Evolutionary conservation across 2,329 filamentous ascomycete genomes (phyloP).

Genomic region (Arthrobotrys iridis): DNA sequence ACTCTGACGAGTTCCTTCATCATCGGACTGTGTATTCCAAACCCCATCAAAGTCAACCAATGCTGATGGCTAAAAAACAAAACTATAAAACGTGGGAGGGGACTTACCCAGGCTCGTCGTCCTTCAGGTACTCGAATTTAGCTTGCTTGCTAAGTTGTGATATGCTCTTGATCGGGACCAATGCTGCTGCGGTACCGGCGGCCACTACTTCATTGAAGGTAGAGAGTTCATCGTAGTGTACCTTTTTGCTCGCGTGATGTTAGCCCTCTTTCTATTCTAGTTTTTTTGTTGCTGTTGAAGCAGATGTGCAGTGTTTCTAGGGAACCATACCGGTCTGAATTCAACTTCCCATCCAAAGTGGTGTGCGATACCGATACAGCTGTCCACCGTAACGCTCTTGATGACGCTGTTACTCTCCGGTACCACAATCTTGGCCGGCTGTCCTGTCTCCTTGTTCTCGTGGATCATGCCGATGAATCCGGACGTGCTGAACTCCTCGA

Average conservation of each 20-base stretch:
- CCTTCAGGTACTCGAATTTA: conserved; percentile 67
- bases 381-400: conserved; percentile 83
- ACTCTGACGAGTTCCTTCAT: conserved; percentile 77
- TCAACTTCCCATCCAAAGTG: conserved; percentile 85
- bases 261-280: too few species aligned
- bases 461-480: conserved; percentile 85
- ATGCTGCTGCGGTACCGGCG: conserved; percentile 86
- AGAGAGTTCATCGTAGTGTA: conserved; percentile 70
- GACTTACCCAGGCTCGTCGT: conserved; percentile 58
- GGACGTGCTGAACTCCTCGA: conserved; percentile 96
- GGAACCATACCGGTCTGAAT: conserved; percentile 71
- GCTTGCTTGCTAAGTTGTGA: conserved; percentile 72
- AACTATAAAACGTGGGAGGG: neutral
- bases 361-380: conserved; percentile 77
- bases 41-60: neutral
- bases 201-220: conserved; percentile 84
- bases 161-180: conserved; percentile 92
- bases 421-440: conserved; percentile 77
- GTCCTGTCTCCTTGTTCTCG: conserved; percentile 64
- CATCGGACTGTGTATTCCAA: conserved; percentile 52
- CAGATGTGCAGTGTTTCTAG: too few species aligned
- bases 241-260: conserved; percentile 56
- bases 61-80: neutral
- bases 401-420: conserved; percentile 90
- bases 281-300: too few species aligned